phyloP scores from a whole-genome alignment of 768 basidiomycete species.

The Podaxis sp. region DNA sequence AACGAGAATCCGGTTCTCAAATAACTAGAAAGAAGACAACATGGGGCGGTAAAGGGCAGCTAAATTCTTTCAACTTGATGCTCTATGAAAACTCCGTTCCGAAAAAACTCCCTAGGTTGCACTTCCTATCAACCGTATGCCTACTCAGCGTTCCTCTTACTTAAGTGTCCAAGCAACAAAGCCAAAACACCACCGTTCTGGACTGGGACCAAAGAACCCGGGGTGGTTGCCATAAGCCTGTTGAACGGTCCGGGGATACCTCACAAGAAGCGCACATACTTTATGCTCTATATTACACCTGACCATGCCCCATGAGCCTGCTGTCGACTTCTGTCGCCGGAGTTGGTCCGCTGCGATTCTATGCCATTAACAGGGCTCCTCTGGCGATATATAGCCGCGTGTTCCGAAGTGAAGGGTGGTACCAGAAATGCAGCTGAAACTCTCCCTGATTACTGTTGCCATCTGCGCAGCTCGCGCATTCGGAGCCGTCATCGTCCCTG shows the following conservation, averaged over 20 bases:
- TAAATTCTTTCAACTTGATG: background rate
- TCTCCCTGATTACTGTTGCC: background rate
- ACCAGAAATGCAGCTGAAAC: background rate
- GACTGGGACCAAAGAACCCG: background rate
- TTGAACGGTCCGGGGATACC: background rate
- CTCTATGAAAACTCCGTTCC: background rate
- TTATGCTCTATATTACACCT: background rate
- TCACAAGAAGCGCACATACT: background rate
- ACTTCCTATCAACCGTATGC: background rate
- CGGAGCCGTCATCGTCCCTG: constrained; percentile 48
- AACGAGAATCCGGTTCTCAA: background rate
- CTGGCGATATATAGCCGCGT: background rate
- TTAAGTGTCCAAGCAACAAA: background rate
- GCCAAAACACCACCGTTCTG: background rate
- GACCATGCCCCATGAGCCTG: constrained; percentile 1
- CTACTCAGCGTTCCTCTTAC: too few species aligned
- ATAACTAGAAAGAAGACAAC: background rate
- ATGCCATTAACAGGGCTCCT: too few species aligned
- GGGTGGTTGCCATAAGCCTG: background rate
- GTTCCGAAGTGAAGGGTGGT: background rate
- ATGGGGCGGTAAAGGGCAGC: background rate
- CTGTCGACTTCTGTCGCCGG: background rate
- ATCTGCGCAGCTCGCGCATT: constrained; percentile 15
- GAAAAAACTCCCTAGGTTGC: background rate
- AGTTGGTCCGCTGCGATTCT: constrained; percentile 1